These are phyloP conservation scores for Trichophyton schoenleinii DNA, from an alignment of 2,329 filamentous ascomycete species.

Conservation along the genomic window DNA sequence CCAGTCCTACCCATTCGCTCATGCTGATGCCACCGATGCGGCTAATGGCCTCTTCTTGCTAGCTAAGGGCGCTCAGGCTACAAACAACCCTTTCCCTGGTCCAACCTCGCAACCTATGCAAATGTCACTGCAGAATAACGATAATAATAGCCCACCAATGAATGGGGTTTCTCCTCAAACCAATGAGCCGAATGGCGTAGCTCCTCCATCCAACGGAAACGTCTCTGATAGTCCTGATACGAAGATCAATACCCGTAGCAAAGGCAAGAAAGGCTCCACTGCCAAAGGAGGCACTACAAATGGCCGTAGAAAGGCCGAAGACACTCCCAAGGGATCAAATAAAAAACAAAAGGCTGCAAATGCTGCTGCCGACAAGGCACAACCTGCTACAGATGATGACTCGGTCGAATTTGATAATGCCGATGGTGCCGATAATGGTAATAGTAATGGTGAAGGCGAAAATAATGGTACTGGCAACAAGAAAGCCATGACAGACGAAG, in stretches of 20 bases:
- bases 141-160: constrained; percentile 30
- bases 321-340: constrained; percentile 54
- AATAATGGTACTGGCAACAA: constrained; percentile 42
- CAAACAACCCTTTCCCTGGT: constrained; percentile 41
- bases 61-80: constrained; percentile 51
- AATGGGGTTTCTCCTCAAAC: background rate
- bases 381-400: constrained; percentile 29
- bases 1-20: constrained; percentile 58
- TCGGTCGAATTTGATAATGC: constrained; percentile 40
- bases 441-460: constrained; percentile 26
- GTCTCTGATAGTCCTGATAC: constrained; percentile 58
- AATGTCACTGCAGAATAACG: constrained; percentile 36
- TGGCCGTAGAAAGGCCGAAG: constrained; percentile 67
- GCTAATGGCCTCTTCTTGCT: constrained; percentile 90
- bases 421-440: constrained; percentile 19
- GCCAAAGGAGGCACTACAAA: constrained; percentile 40
- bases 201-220: constrained; percentile 56
- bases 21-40: constrained; percentile 83
- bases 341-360: constrained; percentile 61
- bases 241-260: constrained; percentile 52
- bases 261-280: constrained; percentile 53
- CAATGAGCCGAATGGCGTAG: constrained; percentile 17
- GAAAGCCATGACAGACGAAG: constrained; percentile 93
- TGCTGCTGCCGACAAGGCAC: constrained; percentile 36
- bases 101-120: constrained; percentile 32